Conservation (phyloP, 176 grass and related monocot species). For the Lolium rigidum region DNA sequence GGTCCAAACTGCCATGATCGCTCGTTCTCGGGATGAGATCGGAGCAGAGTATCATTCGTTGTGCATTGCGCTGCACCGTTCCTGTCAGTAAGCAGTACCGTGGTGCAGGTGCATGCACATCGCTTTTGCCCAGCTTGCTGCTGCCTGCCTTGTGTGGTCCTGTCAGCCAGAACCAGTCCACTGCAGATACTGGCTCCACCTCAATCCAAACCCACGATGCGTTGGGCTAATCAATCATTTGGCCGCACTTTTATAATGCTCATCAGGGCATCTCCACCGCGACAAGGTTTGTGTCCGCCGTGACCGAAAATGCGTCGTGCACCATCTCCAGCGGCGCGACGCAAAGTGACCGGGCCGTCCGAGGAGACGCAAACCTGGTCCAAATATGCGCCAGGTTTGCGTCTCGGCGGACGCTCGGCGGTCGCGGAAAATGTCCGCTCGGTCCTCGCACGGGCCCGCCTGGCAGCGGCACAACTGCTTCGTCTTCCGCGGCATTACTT, state of each 20-base stretch:
- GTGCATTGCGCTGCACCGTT: constrained; percentile 27
- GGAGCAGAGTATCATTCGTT: constrained; percentile 23
- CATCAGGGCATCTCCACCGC: too few species aligned
- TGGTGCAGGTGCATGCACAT: background rate
- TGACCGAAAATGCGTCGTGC: too few species aligned
- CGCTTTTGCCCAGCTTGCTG: constrained; percentile 22
- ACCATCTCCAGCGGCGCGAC: too few species aligned
- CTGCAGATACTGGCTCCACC: constrained; percentile 7
- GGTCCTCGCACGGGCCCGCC: too few species aligned
- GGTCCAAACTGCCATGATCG: constrained; percentile 46
- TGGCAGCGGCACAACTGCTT: too few species aligned
- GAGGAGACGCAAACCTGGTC: too few species aligned
- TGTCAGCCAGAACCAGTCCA: background rate
- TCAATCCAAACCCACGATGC: background rate
- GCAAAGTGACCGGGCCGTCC: too few species aligned
- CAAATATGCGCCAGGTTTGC: too few species aligned
- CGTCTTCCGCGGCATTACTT: too few species aligned
- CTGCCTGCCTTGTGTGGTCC: constrained; percentile 9
- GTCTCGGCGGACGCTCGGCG: too few species aligned
- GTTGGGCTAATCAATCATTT: constrained; percentile 52
- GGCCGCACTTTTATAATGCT: background rate
- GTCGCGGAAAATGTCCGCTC: too few species aligned
- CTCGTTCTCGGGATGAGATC: background rate
- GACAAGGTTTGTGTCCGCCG: too few species aligned
- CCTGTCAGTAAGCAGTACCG: background rate